A percentile compares a stretch with the other conserved stretches of the same genome.
Conservation (phyloP, 2,329 filamentous ascomycete genomes). For the Ramularia collo-cygni region DNA sequence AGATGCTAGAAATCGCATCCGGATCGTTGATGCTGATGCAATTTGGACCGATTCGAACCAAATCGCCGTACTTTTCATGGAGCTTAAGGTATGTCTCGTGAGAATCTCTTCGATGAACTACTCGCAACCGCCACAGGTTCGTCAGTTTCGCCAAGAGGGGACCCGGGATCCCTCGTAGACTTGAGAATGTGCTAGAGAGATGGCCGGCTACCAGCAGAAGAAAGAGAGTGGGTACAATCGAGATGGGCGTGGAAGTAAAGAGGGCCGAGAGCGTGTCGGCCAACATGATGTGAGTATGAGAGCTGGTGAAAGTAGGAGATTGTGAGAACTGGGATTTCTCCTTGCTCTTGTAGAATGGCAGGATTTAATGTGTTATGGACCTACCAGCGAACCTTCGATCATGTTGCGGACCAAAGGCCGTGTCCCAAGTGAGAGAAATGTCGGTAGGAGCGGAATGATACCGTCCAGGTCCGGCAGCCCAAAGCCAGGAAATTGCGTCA, state of each 20-base stretch:
- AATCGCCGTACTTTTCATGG: constrained; percentile 61
- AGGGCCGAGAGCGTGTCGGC: constrained; percentile 4
- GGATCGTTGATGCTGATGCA: constrained; percentile 68
- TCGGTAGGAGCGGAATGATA: too few species aligned
- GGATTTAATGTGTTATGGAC: too few species aligned
- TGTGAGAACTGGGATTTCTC: too few species aligned
- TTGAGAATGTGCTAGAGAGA: constrained; percentile 8
- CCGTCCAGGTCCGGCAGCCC: too few species aligned
- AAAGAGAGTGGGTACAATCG: constrained; percentile 3
- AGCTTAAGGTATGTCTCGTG: constrained; percentile 43
- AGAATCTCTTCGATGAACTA: constrained; percentile 60
- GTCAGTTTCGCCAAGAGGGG: constrained; percentile 51
- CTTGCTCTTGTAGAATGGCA: too few species aligned
- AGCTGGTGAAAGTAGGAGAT: not conserved
- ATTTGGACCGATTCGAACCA: constrained; percentile 69
- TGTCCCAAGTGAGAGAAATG: too few species aligned
- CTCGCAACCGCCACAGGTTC: constrained; percentile 19
- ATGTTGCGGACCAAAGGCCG: too few species aligned
- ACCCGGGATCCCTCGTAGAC: constrained; percentile 39
- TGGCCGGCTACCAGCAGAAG: constrained; percentile 9
- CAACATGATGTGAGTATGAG: constrained; percentile 4
- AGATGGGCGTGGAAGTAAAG: constrained; percentile 1
- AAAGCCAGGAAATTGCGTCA: too few species aligned
- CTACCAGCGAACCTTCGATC: too few species aligned
- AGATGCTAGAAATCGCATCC: constrained; percentile 49